A percentile compares a stretch with the other conserved stretches of the same genome.
Conservation (phyloP, 176 grass and related monocot species). For the Rhipidocladum racemiflorum region DNA sequence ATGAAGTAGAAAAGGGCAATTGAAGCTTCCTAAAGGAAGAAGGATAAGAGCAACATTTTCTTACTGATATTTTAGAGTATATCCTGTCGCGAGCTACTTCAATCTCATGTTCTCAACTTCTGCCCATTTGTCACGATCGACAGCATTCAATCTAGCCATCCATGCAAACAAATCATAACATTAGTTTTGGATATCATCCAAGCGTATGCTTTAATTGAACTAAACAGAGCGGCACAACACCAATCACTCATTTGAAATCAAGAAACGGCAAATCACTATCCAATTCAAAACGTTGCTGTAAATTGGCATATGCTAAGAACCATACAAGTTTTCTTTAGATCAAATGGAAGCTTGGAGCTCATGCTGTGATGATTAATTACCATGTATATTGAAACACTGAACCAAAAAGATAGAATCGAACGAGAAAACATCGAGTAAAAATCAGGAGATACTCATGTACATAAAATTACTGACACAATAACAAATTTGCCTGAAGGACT, state of each 20-base stretch:
- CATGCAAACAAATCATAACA: not conserved
- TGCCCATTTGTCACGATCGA: not conserved
- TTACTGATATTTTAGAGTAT: not conserved
- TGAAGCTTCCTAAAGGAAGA: not conserved
- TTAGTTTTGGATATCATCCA: not conserved
- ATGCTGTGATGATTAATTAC: not conserved
- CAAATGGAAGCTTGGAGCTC: not conserved
- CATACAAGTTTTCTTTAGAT: not conserved
- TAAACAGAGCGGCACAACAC: not conserved
- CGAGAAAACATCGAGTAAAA: constrained; percentile 19
- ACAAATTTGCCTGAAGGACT: constrained; percentile 28
- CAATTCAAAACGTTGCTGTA: not conserved
- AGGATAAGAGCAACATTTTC: not conserved
- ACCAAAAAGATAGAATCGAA: not conserved
- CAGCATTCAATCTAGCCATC: not conserved
- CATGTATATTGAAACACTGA: constrained; percentile 11
- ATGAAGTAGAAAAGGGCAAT: not conserved
- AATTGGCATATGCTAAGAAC: not conserved
- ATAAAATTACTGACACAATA: constrained; percentile 34
- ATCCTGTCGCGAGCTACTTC: not conserved
- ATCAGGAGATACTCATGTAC: constrained; percentile 41
- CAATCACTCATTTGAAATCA: not conserved
- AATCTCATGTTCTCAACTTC: not conserved
- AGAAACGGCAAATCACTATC: not conserved
- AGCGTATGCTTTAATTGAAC: not conserved